Evolutionary conservation across 2,329 filamentous ascomycete species (phyloP), one percentile per base, ranked within the genome.

Genomic region (Macroventuria anomochaeta): DNA sequence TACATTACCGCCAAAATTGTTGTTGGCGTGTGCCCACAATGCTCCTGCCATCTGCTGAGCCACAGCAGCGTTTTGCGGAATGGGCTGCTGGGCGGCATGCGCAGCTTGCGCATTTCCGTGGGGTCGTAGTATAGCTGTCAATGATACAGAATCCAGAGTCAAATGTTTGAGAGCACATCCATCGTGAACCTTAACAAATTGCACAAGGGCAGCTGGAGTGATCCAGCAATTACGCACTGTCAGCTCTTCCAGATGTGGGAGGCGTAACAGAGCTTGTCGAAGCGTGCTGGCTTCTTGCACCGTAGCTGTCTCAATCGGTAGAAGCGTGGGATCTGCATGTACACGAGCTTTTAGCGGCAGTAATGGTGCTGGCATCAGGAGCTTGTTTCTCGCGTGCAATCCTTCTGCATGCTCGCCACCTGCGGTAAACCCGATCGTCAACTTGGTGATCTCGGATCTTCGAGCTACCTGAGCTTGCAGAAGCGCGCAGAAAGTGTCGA

Each of bases 141-240:
- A 72, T 6, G 88, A 90, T 0, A 90, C 84, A 0, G 85, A 87
- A 60, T 88, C 81, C 2, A 90, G 74, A 7, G 80, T 80, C 13
- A 90, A 68, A 17, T 78, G 80, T 56, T 81, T 76, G 11, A 90
- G 70, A 2, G 70, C 76, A 7, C 72, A 67, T 5, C 74, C 65
- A 17, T 79, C 76, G 69, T 86, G 82, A 4, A 71, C 68, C 2
- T 75, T 73, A 53, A 86, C 73, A 44, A 86, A 78, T 10, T 79
- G 75, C 26, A 80, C 65, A 26, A 90, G 76, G 1, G 85, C 77
- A 33, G 81, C 76, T 0, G 88, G 87, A 2, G 82, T 81, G 11
- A 85, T 76, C 86, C 87, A 90, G 72, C 87, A 89, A 62, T 90
- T 90, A 61, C 84, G 84, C 7, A 90, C 75, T 0, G 82, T 86